Base-by-base conservation (phyloP, 805 yeast genomes). In the Hanseniaspora hatyaiensis region DNA sequence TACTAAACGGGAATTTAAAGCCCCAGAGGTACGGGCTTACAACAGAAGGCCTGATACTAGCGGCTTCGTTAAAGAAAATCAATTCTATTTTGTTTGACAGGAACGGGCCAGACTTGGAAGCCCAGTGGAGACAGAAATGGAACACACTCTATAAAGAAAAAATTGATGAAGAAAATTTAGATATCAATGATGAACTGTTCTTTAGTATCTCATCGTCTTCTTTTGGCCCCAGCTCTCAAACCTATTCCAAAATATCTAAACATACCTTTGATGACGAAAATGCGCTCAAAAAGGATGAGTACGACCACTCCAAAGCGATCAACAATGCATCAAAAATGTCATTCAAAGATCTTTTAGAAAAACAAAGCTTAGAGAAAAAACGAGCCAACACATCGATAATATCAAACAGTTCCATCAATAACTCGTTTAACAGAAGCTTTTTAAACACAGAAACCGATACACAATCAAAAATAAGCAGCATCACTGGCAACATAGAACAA, bases 41-140 rank as follows among this genome's bases (percentile, higher is more conserved):
- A 0, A 86, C 80, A 8, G 75, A 71, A 42, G 96, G 96, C 0
- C 55, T 63, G 2, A 72, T 65, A 16, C 62, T 86, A 51, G 94
- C 95, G 0, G 62, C 67, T 40, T 66, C 67, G 28, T 67, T 86
- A 52, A 68, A 71, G 48, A 62, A 58, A 20, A 74, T 74, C 1
- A 80, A 74, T 48, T 53, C 54, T 4, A 58, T 68, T 6, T 44
- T 37, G 3, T 67, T 67, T 49, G 53, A 59, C 23, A 51, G 50
- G 26, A 62, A 57, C 15, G 44, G 39, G 47, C 20, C 11, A 40
- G 33, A 23, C 41, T 50, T 34, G 34, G 49, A 30, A 20, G 36
- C 28, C 19, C 16, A 40, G 31, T n/a, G 44, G 51, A 5, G 47
- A 46, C 16, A 34, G 32, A 15, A 47, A 15, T 33, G 51, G 49